Conservation (phyloP, 2,329 filamentous ascomycete species). For the Trichophyton schoenleinii region DNA sequence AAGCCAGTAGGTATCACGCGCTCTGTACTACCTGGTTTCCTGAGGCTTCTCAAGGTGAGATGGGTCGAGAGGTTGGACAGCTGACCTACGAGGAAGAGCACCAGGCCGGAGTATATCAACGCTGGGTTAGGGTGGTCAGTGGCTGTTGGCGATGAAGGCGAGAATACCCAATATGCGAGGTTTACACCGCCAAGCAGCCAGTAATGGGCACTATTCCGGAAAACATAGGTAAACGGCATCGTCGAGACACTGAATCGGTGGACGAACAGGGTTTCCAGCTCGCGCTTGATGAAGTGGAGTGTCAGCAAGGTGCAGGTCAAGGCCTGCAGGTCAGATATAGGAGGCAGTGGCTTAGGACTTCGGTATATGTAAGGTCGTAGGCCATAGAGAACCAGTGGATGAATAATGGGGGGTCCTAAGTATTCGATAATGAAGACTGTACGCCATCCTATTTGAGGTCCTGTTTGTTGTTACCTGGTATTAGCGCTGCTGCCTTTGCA, state of each 20-base stretch:
- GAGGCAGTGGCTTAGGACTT: constrained; percentile 35
- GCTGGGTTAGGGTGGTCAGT: constrained; percentile 35
- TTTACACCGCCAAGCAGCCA: constrained; percentile 73
- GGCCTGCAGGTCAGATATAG: constrained; percentile 54
- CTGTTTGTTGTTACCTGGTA: constrained; percentile 33
- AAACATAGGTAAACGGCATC: constrained; percentile 81
- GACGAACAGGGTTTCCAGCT: constrained; percentile 84
- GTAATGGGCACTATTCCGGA: constrained; percentile 93
- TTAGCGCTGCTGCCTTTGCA: neutral
- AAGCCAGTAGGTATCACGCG: constrained; percentile 77
- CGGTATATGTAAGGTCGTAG: constrained; percentile 59
- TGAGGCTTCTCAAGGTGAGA: constrained; percentile 61
- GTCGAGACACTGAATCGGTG: constrained; percentile 92
- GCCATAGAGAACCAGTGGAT: constrained; percentile 57
- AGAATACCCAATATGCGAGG: constrained; percentile 75
- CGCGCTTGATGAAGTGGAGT: constrained; percentile 85
- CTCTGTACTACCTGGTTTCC: constrained; percentile 67
- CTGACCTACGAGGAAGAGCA: constrained; percentile 66
- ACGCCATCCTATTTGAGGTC: constrained; percentile 79
- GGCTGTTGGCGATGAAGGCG: constrained; percentile 57
- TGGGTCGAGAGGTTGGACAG: constrained; percentile 70
- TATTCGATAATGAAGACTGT: constrained; percentile 96
- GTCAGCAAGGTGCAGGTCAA: constrained; percentile 62
- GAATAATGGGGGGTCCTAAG: constrained; percentile 77
- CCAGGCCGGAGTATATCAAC: constrained; percentile 55